These are phyloP conservation scores for Aspergillus nanangensis DNA, from an alignment of 495 filamentous ascomycete species.

Conservation along the genomic window DNA sequence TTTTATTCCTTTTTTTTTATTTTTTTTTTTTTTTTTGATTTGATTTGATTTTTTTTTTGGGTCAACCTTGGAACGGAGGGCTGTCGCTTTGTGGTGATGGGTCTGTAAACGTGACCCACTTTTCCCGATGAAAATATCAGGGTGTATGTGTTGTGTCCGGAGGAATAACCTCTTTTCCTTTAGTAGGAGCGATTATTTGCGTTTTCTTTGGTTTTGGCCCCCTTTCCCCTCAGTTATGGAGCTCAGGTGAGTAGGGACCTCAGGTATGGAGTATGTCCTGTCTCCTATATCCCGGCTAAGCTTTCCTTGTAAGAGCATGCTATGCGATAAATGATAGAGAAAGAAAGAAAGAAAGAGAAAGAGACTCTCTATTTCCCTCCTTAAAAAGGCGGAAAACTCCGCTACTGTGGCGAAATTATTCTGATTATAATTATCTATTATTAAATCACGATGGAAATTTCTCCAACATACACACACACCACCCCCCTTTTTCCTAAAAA, in stretches of 20 bases:
- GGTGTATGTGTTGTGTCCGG: conserved; percentile 5
- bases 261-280: no score
- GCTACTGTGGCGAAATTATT: conserved; percentile 10
- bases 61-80: conserved; percentile 11
- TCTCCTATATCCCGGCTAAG: conserved; percentile 18
- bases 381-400: conserved; percentile 10
- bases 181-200: no score
- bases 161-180: conserved; percentile 10
- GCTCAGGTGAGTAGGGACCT: not conserved
- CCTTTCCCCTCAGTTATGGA: conserved; percentile 14
- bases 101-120: conserved; percentile 20
- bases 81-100: conserved; percentile 25
- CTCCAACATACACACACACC: not conserved
- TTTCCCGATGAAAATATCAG: conserved; percentile 16
- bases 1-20: not conserved
- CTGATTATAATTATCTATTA: no score
- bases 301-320: conserved; percentile 19
- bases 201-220: conserved; percentile 12
- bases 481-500: not conserved
- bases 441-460: no score
- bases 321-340: no score
- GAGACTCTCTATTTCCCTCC: conserved; percentile 6
- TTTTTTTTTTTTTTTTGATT: not conserved
- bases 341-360: no score
- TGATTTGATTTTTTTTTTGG: conserved; percentile 13